Base-by-base conservation (phyloP, 2,329 filamentous ascomycete species). In the Sporothrix inflata region DNA sequence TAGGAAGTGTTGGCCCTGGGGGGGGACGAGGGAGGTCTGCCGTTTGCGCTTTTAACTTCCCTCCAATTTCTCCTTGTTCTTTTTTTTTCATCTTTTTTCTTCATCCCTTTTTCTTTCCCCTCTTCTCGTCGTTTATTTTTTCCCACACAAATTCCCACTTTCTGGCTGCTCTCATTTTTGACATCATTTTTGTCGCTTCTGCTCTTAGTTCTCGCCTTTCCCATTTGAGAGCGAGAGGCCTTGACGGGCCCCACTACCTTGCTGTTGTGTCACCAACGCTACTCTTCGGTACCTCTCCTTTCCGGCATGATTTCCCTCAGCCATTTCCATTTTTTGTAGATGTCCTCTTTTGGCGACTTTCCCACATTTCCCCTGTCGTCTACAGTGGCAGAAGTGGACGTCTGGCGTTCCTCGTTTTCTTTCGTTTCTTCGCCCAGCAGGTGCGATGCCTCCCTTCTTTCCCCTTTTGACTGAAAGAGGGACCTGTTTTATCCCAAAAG, bases 231-330 rank as follows among this genome's bases (percentile, higher is more conserved):
- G 11, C 9, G 9, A 45, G 11, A 45, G 14, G 27, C 8, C 53
- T 30, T 21, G 9, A 4, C 4, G 27, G 21, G 38, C 40, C 9
- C 61, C 61, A 47, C 61, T 47, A 8, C 40, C 38, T 66, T 11
- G 11, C 40, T 30, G 21, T 66, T 66, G 61, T 66, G 40, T 63
- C 61, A 66, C 61, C 61, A 47, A 24, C 57, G 38, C 57, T 63
- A 42, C 9, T 24, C 16, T 63, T 16, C 27, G 21, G 21, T 6
- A 27, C 21, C 53, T 57, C 14, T 34, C 11, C 27, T 34, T 30
- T 24, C 53, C 27, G 21, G 51, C 12, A 11, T 11, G 19, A 21
- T 6, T 3, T 53, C 51, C 12, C n/a, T 12, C 34, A 16, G 30
- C 19, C 47, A n/a, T 51, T 16, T 49, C 47, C n/a, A n/a, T n/a